These are phyloP conservation scores for Ochromonas danica DNA, from an alignment of 108 stramenopile genomes.

Conservation along the genomic window DNA sequence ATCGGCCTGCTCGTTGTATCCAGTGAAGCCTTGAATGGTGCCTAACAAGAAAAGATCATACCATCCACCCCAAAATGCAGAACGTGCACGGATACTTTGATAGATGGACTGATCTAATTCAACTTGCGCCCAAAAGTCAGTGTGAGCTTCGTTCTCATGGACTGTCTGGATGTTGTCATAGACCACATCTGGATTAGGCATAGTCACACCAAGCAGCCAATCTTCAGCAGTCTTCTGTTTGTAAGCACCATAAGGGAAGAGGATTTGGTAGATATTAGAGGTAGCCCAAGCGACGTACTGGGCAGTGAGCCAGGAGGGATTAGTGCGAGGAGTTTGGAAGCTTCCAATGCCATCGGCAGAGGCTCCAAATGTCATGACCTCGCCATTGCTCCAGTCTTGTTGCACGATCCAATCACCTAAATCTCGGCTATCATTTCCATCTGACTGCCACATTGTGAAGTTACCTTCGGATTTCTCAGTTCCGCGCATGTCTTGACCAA, in stretches of 20 bases:
- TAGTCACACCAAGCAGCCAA: conserved; percentile 39
- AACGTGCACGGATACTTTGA: neutral
- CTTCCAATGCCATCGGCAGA: conserved; percentile 41
- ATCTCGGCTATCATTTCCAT: conserved; percentile 35
- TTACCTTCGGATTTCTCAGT: conserved; percentile 37
- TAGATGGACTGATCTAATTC: neutral
- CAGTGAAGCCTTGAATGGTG: conserved; percentile 32
- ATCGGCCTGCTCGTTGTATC: conserved; percentile 11
- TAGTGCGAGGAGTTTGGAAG: conserved; percentile 26
- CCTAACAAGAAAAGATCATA: conserved; percentile 39
- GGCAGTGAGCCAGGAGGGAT: conserved; percentile 39
- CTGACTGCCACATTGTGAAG: conserved; percentile 39
- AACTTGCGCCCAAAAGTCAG: conserved; percentile 3
- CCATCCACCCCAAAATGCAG: conserved; percentile 37
- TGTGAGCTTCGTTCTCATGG: conserved; percentile 24
- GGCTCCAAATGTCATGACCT: conserved; percentile 37
- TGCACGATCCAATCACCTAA: conserved; percentile 40
- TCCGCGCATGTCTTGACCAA: conserved; percentile 41
- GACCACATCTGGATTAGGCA: conserved; percentile 35
- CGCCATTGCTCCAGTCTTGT: conserved; percentile 42
- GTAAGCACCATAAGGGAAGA: conserved; percentile 45
- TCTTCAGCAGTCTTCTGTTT: conserved; percentile 37
- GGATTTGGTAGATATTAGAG: conserved; percentile 34
- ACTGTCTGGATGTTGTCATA: conserved; percentile 22
- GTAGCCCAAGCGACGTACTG: conserved; percentile 46